phyloP scores from a whole-genome alignment of 331 rosid genomes.

The Rhamnella rubrinervis region DNA sequence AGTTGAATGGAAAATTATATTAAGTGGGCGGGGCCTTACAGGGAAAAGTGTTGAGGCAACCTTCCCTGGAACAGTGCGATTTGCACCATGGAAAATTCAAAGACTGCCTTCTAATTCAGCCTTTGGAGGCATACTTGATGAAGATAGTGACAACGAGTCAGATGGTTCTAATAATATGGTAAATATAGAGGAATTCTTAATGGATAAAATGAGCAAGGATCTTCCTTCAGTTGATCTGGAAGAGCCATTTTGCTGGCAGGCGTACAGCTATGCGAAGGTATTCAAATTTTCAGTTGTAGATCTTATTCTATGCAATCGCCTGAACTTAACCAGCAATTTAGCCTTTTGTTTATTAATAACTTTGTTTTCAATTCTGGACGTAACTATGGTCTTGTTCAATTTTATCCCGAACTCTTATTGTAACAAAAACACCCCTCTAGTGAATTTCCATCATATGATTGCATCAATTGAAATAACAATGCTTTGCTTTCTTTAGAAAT shows the following conservation, averaged over 20 bases:
- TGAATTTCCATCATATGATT: too few relatives aligned
- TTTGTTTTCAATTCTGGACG: background rate
- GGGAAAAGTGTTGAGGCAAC: constrained; percentile 96
- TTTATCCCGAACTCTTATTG: too few relatives aligned
- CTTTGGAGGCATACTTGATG: constrained; percentile 51
- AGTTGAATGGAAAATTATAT: constrained; percentile 88
- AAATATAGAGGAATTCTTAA: constrained; percentile 72
- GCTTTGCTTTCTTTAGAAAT: too few relatives aligned
- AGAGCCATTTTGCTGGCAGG: constrained; percentile 99
- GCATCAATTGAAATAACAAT: too few relatives aligned
- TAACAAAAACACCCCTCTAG: too few relatives aligned
- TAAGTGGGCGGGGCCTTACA: constrained; percentile 74
- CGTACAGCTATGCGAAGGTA: constrained; percentile 93
- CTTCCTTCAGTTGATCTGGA: constrained; percentile 95
- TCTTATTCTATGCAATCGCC: constrained; percentile 9
- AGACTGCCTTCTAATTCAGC: constrained; percentile 41
- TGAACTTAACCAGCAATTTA: too few relatives aligned
- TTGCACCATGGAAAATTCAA: constrained; percentile 82
- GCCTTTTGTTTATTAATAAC: too few relatives aligned
- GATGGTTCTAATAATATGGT: constrained; percentile 66
- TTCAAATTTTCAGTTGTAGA: constrained; percentile 13
- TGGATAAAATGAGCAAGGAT: constrained; percentile 86
- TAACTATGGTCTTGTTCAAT: too few relatives aligned
- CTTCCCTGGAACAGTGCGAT: constrained; percentile 89
- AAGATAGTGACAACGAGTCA: constrained; percentile 76